Conservation (phyloP, 306 rosid species). For the Styphnolobium japonicum region DNA sequence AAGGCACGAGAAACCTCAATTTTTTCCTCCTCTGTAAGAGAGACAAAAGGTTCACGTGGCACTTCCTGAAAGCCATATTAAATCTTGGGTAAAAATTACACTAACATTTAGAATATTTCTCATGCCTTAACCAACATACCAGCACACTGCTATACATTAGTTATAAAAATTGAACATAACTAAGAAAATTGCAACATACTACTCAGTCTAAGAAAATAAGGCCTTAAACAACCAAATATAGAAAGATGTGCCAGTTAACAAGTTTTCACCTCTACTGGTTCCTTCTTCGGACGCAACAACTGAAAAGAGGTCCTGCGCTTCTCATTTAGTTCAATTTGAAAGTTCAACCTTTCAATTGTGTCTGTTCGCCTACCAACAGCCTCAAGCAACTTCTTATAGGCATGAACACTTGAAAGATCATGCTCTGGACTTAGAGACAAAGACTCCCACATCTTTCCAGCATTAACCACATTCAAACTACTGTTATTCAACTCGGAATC, state of each 20-base stretch:
- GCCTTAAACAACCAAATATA: neutral
- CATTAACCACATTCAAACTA: slow-evolving; percentile 41
- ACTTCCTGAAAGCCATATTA: slow-evolving; percentile 51
- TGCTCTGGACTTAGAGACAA: slow-evolving; percentile 24
- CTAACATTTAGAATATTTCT: slow-evolving; percentile 3
- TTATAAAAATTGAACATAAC: neutral
- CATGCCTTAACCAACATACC: slow-evolving; percentile 15
- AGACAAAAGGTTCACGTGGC: slow-evolving; percentile 57
- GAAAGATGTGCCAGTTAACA: neutral
- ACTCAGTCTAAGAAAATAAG: neutral
- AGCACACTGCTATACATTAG: neutral
- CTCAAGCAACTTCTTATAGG: slow-evolving; percentile 70
- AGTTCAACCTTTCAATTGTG: slow-evolving; percentile 35
- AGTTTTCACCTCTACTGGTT: slow-evolving; percentile 48
- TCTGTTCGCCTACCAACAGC: slow-evolving; percentile 24
- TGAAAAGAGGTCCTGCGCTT: slow-evolving; percentile 32
- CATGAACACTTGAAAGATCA: slow-evolving; percentile 31
- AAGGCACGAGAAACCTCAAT: slow-evolving; percentile 54
- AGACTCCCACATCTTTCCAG: slow-evolving; percentile 33
- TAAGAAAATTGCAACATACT: neutral
- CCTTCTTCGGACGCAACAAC: slow-evolving; percentile 52
- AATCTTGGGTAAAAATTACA: neutral
- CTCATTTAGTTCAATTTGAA: slow-evolving; percentile 57
- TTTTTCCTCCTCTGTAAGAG: slow-evolving; percentile 66
- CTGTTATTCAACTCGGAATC: slow-evolving; percentile 47